Percentiles rank a stretch among this genome's conserved stretches.
Evolutionary conservation across 163 green algal species (phyloP).

Genomic region (Volvox carteri): DNA sequence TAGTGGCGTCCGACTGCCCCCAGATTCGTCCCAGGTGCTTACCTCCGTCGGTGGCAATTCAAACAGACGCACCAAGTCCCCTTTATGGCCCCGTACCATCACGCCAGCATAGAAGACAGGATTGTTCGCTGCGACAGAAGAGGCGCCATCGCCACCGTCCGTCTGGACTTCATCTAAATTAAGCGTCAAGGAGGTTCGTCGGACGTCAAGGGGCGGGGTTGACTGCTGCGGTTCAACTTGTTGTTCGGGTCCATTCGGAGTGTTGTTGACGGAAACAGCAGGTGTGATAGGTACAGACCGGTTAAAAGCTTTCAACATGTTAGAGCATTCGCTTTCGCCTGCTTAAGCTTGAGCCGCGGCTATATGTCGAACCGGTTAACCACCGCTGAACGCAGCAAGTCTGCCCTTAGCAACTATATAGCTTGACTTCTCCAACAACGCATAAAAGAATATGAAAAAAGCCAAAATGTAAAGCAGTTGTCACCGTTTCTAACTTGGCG

Average conservation of each 20-base stretch:
- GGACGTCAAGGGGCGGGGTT: neutral
- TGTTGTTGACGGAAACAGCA: neutral
- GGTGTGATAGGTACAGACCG: neutral
- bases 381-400: neutral
- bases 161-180: neutral
- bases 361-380: neutral
- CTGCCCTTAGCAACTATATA: no score
- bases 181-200: neutral
- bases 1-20: neutral
- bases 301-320: constrained; percentile 12
- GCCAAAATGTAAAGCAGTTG: no score
- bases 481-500: no score
- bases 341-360: neutral
- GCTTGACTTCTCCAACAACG: no score
- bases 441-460: no score
- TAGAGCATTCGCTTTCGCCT: neutral
- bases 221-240: neutral
- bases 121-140: neutral
- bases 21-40: no score
- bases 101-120: constrained; percentile 29
- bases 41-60: constrained; percentile 48
- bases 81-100: constrained; percentile 41
- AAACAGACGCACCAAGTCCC: constrained; percentile 40
- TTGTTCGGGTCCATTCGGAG: neutral
- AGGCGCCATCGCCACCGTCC: constrained; percentile 21